Percentiles rank a stretch among this genome's conserved stretches.
Evolutionary conservation across 352 stramenopile genomes (phyloP).

Genomic region (Phytophthora fragariaefolia): DNA sequence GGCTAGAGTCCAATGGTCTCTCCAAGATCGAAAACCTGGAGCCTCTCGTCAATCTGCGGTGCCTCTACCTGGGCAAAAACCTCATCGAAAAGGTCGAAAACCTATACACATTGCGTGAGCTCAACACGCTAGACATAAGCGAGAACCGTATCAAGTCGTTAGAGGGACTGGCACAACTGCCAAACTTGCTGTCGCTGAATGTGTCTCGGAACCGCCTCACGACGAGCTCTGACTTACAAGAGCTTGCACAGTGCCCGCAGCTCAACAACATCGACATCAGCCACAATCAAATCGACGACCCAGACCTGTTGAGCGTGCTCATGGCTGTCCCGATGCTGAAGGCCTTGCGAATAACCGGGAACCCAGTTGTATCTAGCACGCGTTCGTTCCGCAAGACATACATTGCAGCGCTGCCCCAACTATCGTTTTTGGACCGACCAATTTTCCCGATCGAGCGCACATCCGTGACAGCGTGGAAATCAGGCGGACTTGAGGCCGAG

Average conservation of each 20-base stretch:
- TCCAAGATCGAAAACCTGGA: conserved; percentile 83
- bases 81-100: conserved; percentile 87
- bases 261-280: conserved; percentile 94
- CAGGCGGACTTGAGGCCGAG: conserved; percentile 91
- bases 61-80: conserved; percentile 95
- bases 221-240: conserved; percentile 66
- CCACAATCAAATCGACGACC: conserved; percentile 90
- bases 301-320: conserved; percentile 80
- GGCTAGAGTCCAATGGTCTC: conserved; percentile 96
- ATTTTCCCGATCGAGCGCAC: conserved; percentile 93
- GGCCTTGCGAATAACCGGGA: conserved; percentile 85
- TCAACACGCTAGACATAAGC: conserved; percentile 94
- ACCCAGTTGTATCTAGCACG: conserved; percentile 91
- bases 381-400: conserved; percentile 95
- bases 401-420: conserved; percentile 79
- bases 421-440: conserved; percentile 95
- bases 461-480: conserved; percentile 85
- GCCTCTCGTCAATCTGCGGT: conserved; percentile 82
- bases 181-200: conserved; percentile 89
- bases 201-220: conserved; percentile 90
- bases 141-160: conserved; percentile 92
- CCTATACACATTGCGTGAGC: conserved; percentile 57
- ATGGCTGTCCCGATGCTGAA: conserved; percentile 81
- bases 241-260: conserved; percentile 72
- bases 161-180: conserved; percentile 78